Evolutionary conservation across 2,329 filamentous ascomycete species (phyloP), one percentile per base, ranked within the genome.

Genomic region (Tolypocladium tropicale): DNA sequence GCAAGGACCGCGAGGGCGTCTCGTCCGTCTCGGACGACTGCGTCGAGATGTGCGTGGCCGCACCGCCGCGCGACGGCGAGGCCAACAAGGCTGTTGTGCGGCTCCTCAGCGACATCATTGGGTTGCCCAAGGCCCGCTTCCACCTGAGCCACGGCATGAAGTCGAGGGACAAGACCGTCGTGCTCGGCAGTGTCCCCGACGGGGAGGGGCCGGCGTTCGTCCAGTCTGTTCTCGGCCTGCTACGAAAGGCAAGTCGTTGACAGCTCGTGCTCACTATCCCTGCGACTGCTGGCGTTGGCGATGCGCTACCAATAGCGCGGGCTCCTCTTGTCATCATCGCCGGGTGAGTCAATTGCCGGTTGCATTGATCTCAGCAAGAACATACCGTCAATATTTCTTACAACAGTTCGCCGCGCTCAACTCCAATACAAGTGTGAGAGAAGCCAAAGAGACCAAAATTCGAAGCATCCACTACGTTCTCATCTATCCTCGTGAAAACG

Each of bases 21-120:
- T 65, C 73, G 3, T 74, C 75, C 0, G 69, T 90, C 4, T 77
- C 78, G 0, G 76, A 82, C 28, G 76, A 81, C 7, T 72, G 72
- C 2, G 77, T 90, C 51, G 80, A 87, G 58, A 67, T 90, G 1
- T 86, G 83, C 52, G 85, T 89, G 2, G 72, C 85, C 0, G 85
- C 84, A 0, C 83, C 79, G 60, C 77, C 86, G 12, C 77, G 78
- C 58, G 83, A 89, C 16, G 85, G 85, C 16, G 83, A 88, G 65
- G 82, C 86, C 6, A 90, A 90, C 65, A 80, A 79, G 64, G 85
- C 86, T 5, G 82, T 88, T 2, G 71, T 83, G 52, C 74, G 78
- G 39, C 70, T 89, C 5, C 71, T 90, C 55, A 84, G 85, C 60
- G 73, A 82, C 64, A 75, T 77, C 6, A 74, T 89, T 2, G 74